Percentiles rank a stretch among this genome's conserved stretches.
These are phyloP conservation scores for Cryphonectria naterciae DNA, from an alignment of 2,329 filamentous ascomycete species.

Conservation along the genomic window DNA sequence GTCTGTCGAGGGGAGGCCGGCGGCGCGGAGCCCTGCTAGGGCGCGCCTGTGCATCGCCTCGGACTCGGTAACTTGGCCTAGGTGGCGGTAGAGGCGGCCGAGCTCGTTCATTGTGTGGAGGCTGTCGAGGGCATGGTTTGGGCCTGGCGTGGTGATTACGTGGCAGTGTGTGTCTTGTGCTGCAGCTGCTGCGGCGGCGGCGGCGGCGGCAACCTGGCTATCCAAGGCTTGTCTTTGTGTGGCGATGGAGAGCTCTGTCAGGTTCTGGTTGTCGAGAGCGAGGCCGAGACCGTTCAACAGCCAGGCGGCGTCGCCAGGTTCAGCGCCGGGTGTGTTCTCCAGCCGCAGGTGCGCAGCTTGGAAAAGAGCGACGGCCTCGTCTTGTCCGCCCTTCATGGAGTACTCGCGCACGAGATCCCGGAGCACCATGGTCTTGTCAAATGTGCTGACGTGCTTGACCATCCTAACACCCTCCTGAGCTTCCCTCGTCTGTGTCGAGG, in stretches of 20 bases:
- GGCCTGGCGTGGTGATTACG: background rate
- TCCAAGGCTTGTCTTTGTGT: background rate
- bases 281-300: background rate
- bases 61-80: background rate
- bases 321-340: background rate
- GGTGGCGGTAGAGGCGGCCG: background rate
- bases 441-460: background rate
- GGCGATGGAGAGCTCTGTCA: background rate
- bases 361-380: background rate
- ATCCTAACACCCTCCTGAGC: background rate
- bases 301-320: background rate
- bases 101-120: conserved; percentile 7
- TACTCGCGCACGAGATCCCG: conserved; percentile 8
- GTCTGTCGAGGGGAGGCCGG: background rate
- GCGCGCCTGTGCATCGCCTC: background rate
- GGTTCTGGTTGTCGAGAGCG: background rate
- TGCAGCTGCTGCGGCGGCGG: too few relatives aligned
- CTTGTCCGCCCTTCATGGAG: background rate
- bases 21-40: background rate
- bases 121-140: background rate
- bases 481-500: background rate
- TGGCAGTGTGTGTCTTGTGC: background rate
- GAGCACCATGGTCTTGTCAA: conserved; percentile 3
- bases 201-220: background rate
- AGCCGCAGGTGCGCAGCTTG: background rate